Evolutionary conservation across 441 rosid species (phyloP).

Genomic region (Aleurites moluccanus): DNA sequence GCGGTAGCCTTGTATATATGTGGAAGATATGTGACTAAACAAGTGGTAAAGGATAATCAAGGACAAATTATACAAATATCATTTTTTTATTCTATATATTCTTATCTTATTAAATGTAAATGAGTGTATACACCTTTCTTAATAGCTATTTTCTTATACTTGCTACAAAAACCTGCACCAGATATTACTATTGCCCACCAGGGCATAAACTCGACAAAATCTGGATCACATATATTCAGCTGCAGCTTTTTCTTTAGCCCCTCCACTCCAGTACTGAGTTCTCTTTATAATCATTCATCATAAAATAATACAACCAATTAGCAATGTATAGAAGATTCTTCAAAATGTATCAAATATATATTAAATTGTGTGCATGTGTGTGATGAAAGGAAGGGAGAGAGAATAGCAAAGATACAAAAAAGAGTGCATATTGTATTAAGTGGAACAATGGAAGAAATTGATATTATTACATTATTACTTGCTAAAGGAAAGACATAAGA

Average conservation of each 20-base stretch:
- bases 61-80: too few species aligned
- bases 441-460: background rate
- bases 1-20: too few species aligned
- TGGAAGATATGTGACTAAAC: too few species aligned
- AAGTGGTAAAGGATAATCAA: too few species aligned
- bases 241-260: background rate
- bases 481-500: background rate
- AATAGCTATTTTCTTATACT: too few species aligned
- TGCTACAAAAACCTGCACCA: background rate
- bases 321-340: background rate
- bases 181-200: background rate
- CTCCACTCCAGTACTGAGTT: background rate
- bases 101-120: too few species aligned
- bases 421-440: background rate
- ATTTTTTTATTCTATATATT: too few species aligned
- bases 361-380: too few species aligned
- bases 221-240: background rate
- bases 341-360: background rate
- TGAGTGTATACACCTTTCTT: too few species aligned
- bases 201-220: background rate
- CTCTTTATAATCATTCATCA: background rate
- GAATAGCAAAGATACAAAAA: background rate
- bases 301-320: background rate
- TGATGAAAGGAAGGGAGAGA: background rate
- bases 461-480: background rate